These are phyloP conservation scores for Pythium brachiatum DNA, from an alignment of 352 stramenopile species.

Conservation along the genomic window DNA sequence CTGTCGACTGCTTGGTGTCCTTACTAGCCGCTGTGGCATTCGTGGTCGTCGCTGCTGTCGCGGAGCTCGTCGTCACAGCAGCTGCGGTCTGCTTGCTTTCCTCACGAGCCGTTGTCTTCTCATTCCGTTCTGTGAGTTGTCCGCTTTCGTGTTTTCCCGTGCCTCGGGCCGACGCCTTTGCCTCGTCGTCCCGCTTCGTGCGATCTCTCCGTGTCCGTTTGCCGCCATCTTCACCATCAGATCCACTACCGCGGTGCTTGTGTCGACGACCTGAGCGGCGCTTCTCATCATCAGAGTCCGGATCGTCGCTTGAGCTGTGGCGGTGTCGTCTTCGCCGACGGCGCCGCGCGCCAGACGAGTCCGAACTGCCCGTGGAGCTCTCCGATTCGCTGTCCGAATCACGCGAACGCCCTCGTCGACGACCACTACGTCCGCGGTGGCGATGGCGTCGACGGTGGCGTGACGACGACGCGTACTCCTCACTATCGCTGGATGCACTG, in stretches of 20 bases:
- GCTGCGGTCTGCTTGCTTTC: slow-evolving; percentile 10
- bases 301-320: slow-evolving; percentile 54
- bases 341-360: slow-evolving; percentile 32
- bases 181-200: slow-evolving; percentile 39
- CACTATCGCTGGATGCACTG: slow-evolving; percentile 13
- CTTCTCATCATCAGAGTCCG: slow-evolving; percentile 48
- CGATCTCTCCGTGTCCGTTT: slow-evolving; percentile 16
- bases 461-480: slow-evolving; percentile 1
- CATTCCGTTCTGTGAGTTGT: slow-evolving; percentile 19
- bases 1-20: slow-evolving; percentile 11
- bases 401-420: slow-evolving; percentile 23
- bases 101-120: slow-evolving; percentile 15
- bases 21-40: slow-evolving; percentile 8
- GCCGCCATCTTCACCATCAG: slow-evolving; percentile 20
- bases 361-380: slow-evolving; percentile 50
- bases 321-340: slow-evolving; percentile 41
- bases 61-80: background rate
- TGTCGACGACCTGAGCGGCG: slow-evolving; percentile 23
- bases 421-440: slow-evolving; percentile 23
- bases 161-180: slow-evolving; percentile 13
- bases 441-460: slow-evolving; percentile 25
- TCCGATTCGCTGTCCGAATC: slow-evolving; percentile 53
- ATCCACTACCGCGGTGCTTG: slow-evolving; percentile 36
- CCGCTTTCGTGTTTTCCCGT: slow-evolving; percentile 2
- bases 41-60: slow-evolving; percentile 3